A percentile compares a stretch with the other conserved stretches of the same genome.
These are phyloP conservation scores for Diaporthe longicolla DNA, from an alignment of 2,329 filamentous ascomycete species.

Conservation along the genomic window DNA sequence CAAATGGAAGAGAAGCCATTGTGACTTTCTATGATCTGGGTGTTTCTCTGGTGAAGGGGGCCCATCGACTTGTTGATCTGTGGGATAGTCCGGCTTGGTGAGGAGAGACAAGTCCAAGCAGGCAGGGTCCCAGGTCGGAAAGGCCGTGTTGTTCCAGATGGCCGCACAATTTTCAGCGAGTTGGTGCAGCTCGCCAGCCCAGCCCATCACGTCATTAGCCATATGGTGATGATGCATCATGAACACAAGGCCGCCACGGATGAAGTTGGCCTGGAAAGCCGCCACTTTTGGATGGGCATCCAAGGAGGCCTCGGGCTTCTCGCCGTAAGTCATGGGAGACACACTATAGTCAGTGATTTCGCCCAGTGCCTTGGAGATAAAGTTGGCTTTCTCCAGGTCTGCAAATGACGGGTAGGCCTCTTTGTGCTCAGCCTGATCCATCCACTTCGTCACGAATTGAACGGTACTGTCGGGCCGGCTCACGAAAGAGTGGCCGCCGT, in stretches of 20 bases:
- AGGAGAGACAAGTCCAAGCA: slow-evolving; percentile 54
- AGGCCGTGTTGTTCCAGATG: slow-evolving; percentile 42
- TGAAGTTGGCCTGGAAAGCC: slow-evolving; percentile 48
- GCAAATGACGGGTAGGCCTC: slow-evolving; percentile 54
- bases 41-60: slow-evolving; percentile 49
- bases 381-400: slow-evolving; percentile 55
- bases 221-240: slow-evolving; percentile 54
- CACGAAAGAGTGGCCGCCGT: slow-evolving; percentile 52
- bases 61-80: slow-evolving; percentile 50
- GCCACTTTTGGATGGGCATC: slow-evolving; percentile 51
- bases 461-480: slow-evolving; percentile 49
- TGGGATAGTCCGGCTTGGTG: slow-evolving; percentile 43
- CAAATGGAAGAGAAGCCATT: slow-evolving; percentile 57
- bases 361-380: slow-evolving; percentile 51
- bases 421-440: slow-evolving; percentile 50
- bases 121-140: slow-evolving; percentile 54
- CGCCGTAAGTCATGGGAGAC: slow-evolving; percentile 52
- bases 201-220: slow-evolving; percentile 58
- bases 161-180: slow-evolving; percentile 58
- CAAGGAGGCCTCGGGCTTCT: slow-evolving; percentile 53
- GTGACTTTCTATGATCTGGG: slow-evolving; percentile 47
- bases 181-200: slow-evolving; percentile 54
- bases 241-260: slow-evolving; percentile 6
- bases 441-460: slow-evolving; percentile 53
- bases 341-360: slow-evolving; percentile 53